A percentile compares a stretch with the other conserved stretches of the same genome.
phyloP scores from a whole-genome alignment of 2,329 filamentous ascomycete genomes.

The Paecilomyces niveus region DNA sequence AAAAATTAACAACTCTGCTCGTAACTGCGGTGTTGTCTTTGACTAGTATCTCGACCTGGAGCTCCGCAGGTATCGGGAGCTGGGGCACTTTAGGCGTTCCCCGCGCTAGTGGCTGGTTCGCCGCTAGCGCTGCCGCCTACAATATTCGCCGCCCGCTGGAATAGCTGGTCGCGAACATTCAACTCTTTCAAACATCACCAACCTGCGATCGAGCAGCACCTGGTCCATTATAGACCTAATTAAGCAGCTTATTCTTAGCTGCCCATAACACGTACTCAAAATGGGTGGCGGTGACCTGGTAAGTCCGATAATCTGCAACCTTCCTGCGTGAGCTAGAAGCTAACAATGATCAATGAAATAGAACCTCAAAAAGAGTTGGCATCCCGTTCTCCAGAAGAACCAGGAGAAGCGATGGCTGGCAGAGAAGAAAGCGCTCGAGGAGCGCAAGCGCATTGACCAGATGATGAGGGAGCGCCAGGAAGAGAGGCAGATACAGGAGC shows the following conservation, averaged over 20 bases:
- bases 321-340: not conserved
- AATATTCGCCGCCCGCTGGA: not conserved
- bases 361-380: conserved; percentile 61
- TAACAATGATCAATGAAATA: not conserved
- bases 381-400: conserved; percentile 84
- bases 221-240: not conserved
- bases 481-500: conserved; percentile 84
- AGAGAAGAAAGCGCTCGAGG: conserved; percentile 85
- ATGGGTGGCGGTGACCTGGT: conserved; percentile 91
- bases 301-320: conserved; percentile 2
- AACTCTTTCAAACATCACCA: not conserved
- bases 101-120: conserved; percentile 5
- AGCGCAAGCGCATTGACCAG: conserved; percentile 89
- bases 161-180: not conserved
- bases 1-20: not conserved
- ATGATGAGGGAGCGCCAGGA: conserved; percentile 89
- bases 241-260: not conserved
- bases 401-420: conserved; percentile 85
- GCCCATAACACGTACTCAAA: conserved; percentile 30
- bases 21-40: not conserved
- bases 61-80: conserved; percentile 14
- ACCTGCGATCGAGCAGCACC: not conserved
- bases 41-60: not conserved
- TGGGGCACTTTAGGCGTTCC: conserved; percentile 6
- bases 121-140: not conserved